These are phyloP conservation scores for Ziziphus jujuba DNA, from an alignment of 306 rosid species.

Conservation along the genomic window DNA sequence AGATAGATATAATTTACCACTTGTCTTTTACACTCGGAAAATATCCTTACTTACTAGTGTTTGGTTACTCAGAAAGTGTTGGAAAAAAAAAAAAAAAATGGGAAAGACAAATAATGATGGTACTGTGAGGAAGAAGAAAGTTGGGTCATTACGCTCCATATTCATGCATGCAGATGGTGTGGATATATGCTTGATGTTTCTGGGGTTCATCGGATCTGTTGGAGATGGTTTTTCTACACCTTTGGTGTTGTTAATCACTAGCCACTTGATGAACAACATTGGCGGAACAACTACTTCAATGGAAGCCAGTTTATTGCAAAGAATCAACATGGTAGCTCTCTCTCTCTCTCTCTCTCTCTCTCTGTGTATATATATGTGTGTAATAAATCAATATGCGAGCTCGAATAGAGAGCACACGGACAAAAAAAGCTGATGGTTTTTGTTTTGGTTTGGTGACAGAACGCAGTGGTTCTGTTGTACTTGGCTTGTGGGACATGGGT, in stretches of 20 bases:
- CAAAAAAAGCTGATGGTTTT: conserved; percentile 11
- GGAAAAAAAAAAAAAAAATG: conserved; percentile 12
- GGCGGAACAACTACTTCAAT: conserved; percentile 20
- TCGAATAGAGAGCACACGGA: neutral
- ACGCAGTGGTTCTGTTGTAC: conserved; percentile 66
- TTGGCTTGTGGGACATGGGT: conserved; percentile 68
- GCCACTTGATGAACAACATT: conserved; percentile 52
- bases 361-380: neutral
- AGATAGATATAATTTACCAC: too few relatives aligned
- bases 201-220: conserved; percentile 65
- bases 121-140: conserved; percentile 22
- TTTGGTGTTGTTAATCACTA: conserved; percentile 38
- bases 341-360: neutral
- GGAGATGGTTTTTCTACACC: conserved; percentile 75
- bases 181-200: conserved; percentile 53
- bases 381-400: neutral
- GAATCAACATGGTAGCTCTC: conserved; percentile 39
- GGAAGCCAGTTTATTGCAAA: conserved; percentile 15
- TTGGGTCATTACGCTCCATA: conserved; percentile 52
- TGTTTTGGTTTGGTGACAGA: conserved; percentile 49
- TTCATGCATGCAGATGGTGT: conserved; percentile 73
- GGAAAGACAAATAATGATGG: conserved; percentile 5
- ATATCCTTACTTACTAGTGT: neutral
- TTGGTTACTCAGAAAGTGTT: conserved; percentile 16
- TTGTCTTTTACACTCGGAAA: too few relatives aligned